phyloP scores from a whole-genome alignment of 2,329 filamentous ascomycete species.

The Penicillium freii region DNA sequence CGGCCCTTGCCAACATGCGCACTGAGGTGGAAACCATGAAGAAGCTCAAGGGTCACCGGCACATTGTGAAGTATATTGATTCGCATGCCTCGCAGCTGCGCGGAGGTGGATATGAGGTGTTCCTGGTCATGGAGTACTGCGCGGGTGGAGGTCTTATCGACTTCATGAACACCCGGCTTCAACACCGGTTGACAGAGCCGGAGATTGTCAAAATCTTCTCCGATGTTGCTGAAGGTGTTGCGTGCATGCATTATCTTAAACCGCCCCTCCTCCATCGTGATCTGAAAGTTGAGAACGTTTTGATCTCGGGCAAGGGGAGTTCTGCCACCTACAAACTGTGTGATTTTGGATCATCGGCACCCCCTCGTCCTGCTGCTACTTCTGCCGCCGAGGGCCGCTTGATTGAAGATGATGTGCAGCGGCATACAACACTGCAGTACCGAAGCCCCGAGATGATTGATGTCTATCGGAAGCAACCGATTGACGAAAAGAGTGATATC shows the following conservation, averaged over 20 bases:
- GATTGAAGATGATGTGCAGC: slow-evolving; percentile 95
- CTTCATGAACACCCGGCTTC: slow-evolving; percentile 98
- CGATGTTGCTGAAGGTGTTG: slow-evolving; percentile 92
- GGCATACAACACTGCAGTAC: slow-evolving; percentile 96
- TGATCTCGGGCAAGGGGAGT: slow-evolving; percentile 71
- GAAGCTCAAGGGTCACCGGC: slow-evolving; percentile 91
- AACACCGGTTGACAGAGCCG: slow-evolving; percentile 93
- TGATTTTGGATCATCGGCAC: slow-evolving; percentile 91
- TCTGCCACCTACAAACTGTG: slow-evolving; percentile 87
- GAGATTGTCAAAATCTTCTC: slow-evolving; percentile 97
- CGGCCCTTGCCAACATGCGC: slow-evolving; percentile 90
- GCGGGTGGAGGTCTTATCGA: slow-evolving; percentile 93
- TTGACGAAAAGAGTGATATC: slow-evolving; percentile 98
- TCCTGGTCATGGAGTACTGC: slow-evolving; percentile 97
- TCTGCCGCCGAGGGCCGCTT: slow-evolving; percentile 84
- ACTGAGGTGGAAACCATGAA: slow-evolving; percentile 99
- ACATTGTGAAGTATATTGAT: slow-evolving; percentile 97
- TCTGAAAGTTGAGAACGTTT: slow-evolving; percentile 95
- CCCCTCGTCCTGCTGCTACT: slow-evolving; percentile 78
- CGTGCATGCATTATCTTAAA: slow-evolving; percentile 98
- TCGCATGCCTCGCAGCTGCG: slow-evolving; percentile 94
- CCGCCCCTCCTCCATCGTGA: slow-evolving; percentile 90
- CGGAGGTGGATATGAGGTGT: slow-evolving; percentile 94
- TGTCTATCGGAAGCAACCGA: slow-evolving; percentile 91
- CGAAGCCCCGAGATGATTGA: slow-evolving; percentile 98